Evolutionary conservation across 495 filamentous ascomycete species (phyloP).

Genomic region (Hamigera avellanea): DNA sequence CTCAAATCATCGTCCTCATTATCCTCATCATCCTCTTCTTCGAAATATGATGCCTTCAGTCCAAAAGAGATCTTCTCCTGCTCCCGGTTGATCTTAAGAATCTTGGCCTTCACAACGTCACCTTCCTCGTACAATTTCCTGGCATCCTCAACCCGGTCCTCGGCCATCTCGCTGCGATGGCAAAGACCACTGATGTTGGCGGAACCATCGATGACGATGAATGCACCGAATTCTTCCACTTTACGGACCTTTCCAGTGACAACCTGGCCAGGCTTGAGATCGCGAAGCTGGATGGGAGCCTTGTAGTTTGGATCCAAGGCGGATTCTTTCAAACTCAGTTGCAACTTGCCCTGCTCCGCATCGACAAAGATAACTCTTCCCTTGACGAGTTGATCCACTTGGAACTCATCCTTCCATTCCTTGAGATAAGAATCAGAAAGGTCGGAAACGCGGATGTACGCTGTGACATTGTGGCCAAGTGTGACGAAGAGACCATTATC

Average conservation of each 20-base stretch:
- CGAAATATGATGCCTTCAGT: constrained; percentile 85
- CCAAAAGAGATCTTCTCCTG: constrained; percentile 75
- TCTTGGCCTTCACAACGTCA: constrained; percentile 80
- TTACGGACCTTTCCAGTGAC: constrained; percentile 85
- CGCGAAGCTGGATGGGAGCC: constrained; percentile 51
- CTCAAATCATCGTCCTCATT: constrained; percentile 31
- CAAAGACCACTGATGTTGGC: constrained; percentile 83
- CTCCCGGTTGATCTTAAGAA: constrained; percentile 63
- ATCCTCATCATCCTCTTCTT: constrained; percentile 46
- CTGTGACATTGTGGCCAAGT: constrained; percentile 68
- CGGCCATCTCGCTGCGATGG: constrained; percentile 82
- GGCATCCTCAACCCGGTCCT: constrained; percentile 64
- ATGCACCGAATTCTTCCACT: constrained; percentile 88
- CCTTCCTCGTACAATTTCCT: constrained; percentile 76
- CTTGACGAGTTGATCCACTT: constrained; percentile 78
- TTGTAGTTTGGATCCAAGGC: constrained; percentile 70
- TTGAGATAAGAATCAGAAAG: constrained; percentile 86
- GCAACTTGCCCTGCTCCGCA: constrained; percentile 50
- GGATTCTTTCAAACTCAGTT: constrained; percentile 79
- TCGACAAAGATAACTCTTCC: constrained; percentile 68
- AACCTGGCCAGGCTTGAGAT: constrained; percentile 65
- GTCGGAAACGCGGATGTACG: constrained; percentile 71
- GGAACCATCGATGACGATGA: constrained; percentile 79
- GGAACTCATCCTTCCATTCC: constrained; percentile 86
- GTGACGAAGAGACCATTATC: constrained; percentile 79